Conservation (phyloP, 257 asterid genomes). For the Rubia yunnanensis region DNA sequence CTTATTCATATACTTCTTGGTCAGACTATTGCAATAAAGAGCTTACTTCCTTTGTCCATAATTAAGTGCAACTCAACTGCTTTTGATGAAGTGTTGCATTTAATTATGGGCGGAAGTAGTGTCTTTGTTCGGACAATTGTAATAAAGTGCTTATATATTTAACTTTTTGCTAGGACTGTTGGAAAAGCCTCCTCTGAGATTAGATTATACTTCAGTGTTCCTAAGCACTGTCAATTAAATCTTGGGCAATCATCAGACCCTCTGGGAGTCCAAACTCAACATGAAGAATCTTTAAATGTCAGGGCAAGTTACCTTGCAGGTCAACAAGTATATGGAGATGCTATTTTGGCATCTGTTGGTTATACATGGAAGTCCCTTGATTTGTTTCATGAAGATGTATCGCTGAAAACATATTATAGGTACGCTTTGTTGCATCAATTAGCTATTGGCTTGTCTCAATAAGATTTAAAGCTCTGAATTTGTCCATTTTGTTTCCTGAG, state of each 20-base stretch:
- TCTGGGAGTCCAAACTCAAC: slow-evolving; percentile 26
- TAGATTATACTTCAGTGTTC: slow-evolving; percentile 61
- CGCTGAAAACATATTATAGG: slow-evolving; percentile 65
- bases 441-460: slow-evolving; percentile 5
- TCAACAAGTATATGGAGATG: slow-evolving; percentile 70
- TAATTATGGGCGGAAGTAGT: too few species aligned
- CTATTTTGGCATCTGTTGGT: slow-evolving; percentile 77
- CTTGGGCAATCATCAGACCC: slow-evolving; percentile 23
- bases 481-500: not conserved
- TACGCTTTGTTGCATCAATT: slow-evolving; percentile 20
- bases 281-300: slow-evolving; percentile 44
- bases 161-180: slow-evolving; percentile 46
- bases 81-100: not conserved
- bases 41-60: not conserved
- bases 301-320: slow-evolving; percentile 76
- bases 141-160: not conserved
- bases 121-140: not conserved
- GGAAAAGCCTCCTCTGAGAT: slow-evolving; percentile 90
- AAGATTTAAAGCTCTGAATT: not conserved
- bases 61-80: not conserved
- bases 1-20: slow-evolving; percentile 4
- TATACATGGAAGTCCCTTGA: slow-evolving; percentile 72
- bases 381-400: slow-evolving; percentile 51
- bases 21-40: too few species aligned
- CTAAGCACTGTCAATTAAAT: slow-evolving; percentile 26